Conservation (phyloP, 2,329 filamentous ascomycete genomes). For the Sclerotinia sclerotiorum region DNA sequence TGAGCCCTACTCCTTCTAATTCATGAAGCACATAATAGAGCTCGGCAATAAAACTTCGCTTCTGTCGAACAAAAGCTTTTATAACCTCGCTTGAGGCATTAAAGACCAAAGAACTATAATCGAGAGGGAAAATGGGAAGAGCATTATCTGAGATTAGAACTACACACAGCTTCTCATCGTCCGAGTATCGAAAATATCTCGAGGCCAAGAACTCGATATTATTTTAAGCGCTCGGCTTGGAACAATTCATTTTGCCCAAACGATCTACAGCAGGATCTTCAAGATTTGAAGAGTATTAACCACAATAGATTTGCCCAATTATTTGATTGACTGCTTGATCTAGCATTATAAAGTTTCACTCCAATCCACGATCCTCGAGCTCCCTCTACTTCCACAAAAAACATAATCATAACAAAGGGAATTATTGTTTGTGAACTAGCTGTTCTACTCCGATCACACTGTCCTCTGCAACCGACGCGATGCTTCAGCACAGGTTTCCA, state of each 20-base stretch:
- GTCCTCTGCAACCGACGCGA: neutral
- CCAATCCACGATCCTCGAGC: neutral
- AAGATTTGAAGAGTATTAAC: neutral
- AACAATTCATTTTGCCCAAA: neutral
- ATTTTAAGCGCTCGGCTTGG: neutral
- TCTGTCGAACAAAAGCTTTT: no score
- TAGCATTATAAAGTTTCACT: neutral
- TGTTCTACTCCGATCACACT: neutral
- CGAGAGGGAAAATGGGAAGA: no score
- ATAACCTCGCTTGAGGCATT: no score
- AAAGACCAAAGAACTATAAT: no score
- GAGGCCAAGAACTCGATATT: neutral
- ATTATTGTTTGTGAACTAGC: neutral
- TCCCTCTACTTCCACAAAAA: constrained; percentile 4
- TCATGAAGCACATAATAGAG: no score
- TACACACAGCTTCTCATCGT: neutral
- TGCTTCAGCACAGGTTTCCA: neutral
- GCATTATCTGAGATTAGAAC: neutral
- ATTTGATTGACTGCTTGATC: neutral
- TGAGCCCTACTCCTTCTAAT: no score
- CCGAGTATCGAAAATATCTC: neutral
- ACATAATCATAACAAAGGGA: neutral
- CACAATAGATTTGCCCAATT: neutral
- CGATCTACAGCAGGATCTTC: no score
- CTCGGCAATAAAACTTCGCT: no score